Conservation (phyloP, 2,329 filamentous ascomycete genomes). For the Aspergillus floridensis region DNA sequence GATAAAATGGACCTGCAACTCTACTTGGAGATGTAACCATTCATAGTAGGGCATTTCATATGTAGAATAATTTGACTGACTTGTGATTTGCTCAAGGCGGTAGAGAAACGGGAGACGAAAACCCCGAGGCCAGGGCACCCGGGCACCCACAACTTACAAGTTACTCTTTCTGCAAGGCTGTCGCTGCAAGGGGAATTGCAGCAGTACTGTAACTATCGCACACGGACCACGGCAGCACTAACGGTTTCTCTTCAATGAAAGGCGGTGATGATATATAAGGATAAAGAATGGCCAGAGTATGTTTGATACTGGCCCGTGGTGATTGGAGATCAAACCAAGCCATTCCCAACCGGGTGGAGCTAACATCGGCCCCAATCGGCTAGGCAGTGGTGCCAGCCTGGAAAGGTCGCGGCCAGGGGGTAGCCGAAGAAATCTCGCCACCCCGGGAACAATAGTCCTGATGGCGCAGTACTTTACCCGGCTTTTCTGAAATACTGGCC, state of each 20-base stretch:
- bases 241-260: not conserved
- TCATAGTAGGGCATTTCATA: too few relatives aligned
- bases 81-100: too few relatives aligned
- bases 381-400: constrained; percentile 33
- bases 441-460: constrained; percentile 30
- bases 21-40: too few relatives aligned
- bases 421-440: constrained; percentile 27
- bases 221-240: not conserved
- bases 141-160: too few relatives aligned
- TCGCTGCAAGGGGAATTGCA: not conserved
- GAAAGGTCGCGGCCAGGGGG: constrained; percentile 14
- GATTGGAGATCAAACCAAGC: not conserved
- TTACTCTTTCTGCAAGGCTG: too few relatives aligned
- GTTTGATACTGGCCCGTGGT: not conserved
- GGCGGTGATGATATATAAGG: not conserved
- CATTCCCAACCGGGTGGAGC: constrained; percentile 7
- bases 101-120: not conserved
- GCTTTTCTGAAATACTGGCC: constrained; percentile 22
- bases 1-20: too few relatives aligned
- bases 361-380: constrained; percentile 29
- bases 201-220: not conserved
- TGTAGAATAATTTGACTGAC: too few relatives aligned
- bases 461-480: constrained; percentile 13
- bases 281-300: not conserved
- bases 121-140: not conserved